phyloP scores from a whole-genome alignment of 225 moss, liverwort and hornwort genomes.

The Lunularia cruciata region DNA sequence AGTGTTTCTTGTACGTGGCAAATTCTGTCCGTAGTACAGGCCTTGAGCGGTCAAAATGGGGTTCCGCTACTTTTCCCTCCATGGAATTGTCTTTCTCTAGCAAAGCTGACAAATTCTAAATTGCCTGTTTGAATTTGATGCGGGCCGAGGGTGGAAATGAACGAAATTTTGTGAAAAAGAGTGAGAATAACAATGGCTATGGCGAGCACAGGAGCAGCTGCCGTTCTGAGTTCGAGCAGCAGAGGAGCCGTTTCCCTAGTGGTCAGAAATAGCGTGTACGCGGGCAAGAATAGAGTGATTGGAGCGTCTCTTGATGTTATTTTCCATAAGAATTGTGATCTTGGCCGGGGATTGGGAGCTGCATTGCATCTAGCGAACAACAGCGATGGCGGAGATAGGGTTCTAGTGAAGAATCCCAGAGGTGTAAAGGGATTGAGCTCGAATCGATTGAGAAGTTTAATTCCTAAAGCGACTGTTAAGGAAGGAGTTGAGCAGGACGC shows the following conservation, averaged over 20 bases:
- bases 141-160: no score
- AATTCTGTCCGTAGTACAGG: no score
- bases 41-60: neutral
- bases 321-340: constrained; percentile 10
- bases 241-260: constrained; percentile 3
- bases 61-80: neutral
- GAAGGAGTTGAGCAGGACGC: constrained; percentile 26
- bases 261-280: constrained; percentile 1
- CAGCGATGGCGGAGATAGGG: constrained; percentile 14
- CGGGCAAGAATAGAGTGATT: neutral
- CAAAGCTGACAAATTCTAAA: no score
- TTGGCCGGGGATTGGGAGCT: constrained; percentile 4
- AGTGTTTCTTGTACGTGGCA: neutral
- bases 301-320: constrained; percentile 1
- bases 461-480: constrained; percentile 27
- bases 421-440: constrained; percentile 4
- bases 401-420: neutral
- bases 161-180: no score
- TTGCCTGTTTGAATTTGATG: no score
- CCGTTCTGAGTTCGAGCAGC: constrained; percentile 15
- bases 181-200: constrained; percentile 33
- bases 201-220: constrained; percentile 26
- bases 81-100: no score
- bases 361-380: constrained; percentile 16
- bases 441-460: constrained; percentile 23